phyloP scores from a whole-genome alignment of 257 asterid species.

The Solanum chilense region DNA sequence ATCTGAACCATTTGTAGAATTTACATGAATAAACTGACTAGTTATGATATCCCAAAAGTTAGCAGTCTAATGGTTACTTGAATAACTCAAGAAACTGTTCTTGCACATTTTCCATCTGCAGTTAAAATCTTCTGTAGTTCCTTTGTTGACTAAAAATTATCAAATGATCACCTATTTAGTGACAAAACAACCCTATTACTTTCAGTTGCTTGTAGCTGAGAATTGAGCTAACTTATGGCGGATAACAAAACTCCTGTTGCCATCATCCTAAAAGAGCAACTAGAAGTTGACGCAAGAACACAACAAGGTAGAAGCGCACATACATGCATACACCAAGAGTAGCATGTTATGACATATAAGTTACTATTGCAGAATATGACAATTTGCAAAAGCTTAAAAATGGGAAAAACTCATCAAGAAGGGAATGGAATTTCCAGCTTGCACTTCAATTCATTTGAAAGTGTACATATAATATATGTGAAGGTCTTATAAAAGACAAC shows the following conservation, averaged over 20 bases:
- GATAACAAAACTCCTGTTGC: background rate
- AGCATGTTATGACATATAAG: background rate
- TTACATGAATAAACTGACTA: background rate
- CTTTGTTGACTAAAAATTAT: background rate
- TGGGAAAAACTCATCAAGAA: background rate
- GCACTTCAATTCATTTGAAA: background rate
- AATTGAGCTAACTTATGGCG: background rate
- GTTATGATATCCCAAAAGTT: background rate
- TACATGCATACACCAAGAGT: background rate
- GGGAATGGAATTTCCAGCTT: background rate
- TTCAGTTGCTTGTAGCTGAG: background rate
- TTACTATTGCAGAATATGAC: background rate
- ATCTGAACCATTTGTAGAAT: background rate
- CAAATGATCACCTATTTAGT: background rate
- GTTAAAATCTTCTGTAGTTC: background rate
- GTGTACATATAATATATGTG: background rate
- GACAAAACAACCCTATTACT: background rate
- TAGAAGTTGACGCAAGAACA: background rate
- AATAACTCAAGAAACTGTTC: background rate
- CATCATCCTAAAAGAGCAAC: background rate
- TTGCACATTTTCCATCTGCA: background rate
- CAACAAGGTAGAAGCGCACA: background rate
- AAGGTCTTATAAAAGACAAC: background rate
- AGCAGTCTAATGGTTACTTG: background rate
- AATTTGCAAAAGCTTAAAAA: background rate